A percentile compares a stretch with the other conserved stretches of the same genome.
Evolutionary conservation across 176 grass and related monocot genomes (phyloP).

Genomic region (Themeda triandra): DNA sequence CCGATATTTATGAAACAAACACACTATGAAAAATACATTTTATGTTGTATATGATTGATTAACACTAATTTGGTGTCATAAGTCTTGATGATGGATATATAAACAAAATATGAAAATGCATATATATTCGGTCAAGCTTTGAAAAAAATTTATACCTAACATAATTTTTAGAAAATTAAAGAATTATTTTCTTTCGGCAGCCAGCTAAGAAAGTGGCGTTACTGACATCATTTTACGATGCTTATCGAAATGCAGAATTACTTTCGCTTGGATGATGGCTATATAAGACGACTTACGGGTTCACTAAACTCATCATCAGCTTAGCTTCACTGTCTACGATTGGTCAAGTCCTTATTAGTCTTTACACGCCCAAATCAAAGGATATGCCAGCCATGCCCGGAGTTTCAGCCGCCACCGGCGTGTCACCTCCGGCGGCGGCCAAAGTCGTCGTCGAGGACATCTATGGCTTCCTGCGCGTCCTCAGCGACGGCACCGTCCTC

Average conservation of each 20-base stretch:
- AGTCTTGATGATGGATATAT: too few relatives aligned
- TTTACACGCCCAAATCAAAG: neutral
- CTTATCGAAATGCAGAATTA: neutral
- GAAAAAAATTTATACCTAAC: too few relatives aligned
- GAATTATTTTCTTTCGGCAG: too few relatives aligned
- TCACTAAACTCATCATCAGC: neutral
- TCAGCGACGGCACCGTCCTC: slow-evolving; percentile 43
- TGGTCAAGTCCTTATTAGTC: neutral
- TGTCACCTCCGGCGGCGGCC: neutral
- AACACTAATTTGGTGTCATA: too few relatives aligned
- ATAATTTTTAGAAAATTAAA: too few relatives aligned
- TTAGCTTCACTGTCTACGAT: neutral
- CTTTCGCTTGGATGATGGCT: neutral
- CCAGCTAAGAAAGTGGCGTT: too few relatives aligned
- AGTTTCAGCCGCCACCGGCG: neutral
- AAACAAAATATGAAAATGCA: too few relatives aligned
- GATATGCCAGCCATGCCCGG: slow-evolving; percentile 28
- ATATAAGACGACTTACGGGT: slow-evolving; percentile 12
- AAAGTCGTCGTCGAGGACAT: slow-evolving; percentile 33
- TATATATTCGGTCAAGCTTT: too few relatives aligned
- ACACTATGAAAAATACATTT: too few relatives aligned
- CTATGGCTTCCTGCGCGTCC: slow-evolving; percentile 38
- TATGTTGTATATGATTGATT: too few relatives aligned
- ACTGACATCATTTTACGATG: neutral
- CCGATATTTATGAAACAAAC: too few relatives aligned